Base-by-base conservation (phyloP, 169 alveolate genomes). In the Babesia caballi region DNA sequence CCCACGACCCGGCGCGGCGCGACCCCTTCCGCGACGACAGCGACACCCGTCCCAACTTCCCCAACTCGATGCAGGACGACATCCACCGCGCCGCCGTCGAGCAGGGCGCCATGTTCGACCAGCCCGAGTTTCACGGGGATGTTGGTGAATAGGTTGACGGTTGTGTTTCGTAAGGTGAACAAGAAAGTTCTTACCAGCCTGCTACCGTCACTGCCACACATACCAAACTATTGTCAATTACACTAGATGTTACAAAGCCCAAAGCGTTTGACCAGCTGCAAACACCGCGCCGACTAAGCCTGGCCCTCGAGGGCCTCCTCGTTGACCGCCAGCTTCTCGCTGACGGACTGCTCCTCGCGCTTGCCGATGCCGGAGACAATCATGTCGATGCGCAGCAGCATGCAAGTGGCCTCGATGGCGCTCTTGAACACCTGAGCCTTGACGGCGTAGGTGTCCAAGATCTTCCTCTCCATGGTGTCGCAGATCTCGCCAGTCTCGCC, bases 341-440 rank as follows among this genome's bases (percentile, higher is more conserved):
- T 71, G 17, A 47, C 75, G 19, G 60, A 28, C 28, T 28, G 76
- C 51, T 78, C 87, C 17, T 83, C 93, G 7, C 73, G 84, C 65
- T 95, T 94, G 15, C 94, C 83, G 25, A 96, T 92, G 0, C 98
- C 98, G 40, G 97, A 88, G 54, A 97, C 97, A 19, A 97, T 96
- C 81, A 96, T 98, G 83, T 97, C 99, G 49, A 97, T 97, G 61
- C 99, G 92, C 61, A 97, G 85, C 23, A 97, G 82, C 98, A 97
- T 94, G 25, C 82, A 44, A 19, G 72, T 67, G 81, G 98, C 94
- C 72, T 97, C 99, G 32, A 97, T 94, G 32, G 99, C 97, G 23
- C 98, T 92, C 88, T 96, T 97, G 90, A 90, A 93, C 32, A 97
- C 92, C 77, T 97, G 98, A 68, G 94, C 91, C 84, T 97, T 97